These are phyloP conservation scores for Panellus pusillus DNA, from an alignment of 768 basidiomycete species.

Conservation along the genomic window DNA sequence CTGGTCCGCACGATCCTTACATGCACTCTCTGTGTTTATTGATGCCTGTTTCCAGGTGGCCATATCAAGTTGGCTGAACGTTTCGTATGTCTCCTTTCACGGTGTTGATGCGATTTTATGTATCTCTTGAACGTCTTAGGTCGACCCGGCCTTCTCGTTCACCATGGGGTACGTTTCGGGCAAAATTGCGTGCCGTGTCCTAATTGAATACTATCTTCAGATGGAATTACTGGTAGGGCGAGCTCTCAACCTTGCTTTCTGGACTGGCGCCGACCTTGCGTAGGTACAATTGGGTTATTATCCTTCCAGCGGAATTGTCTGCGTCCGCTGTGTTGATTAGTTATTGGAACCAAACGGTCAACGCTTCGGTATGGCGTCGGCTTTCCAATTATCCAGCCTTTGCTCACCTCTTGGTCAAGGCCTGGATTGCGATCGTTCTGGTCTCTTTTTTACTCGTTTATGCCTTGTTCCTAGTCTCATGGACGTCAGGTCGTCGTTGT, in stretches of 20 bases:
- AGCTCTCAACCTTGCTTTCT: constrained; percentile 32
- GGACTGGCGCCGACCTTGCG: not conserved
- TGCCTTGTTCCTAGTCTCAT: not conserved
- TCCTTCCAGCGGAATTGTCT: constrained; percentile 71
- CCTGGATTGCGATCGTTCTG: constrained; percentile 66
- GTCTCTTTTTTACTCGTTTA: not conserved
- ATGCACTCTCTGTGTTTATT: too few relatives aligned
- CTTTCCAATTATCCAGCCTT: not conserved
- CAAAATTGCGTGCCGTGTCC: too few relatives aligned
- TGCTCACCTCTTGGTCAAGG: not conserved
- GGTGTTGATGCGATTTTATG: not conserved
- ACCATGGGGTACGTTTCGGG: constrained; percentile 38
- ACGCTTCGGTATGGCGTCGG: constrained; percentile 48
- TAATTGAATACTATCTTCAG: constrained; percentile 26
- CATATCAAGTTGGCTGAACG: constrained; percentile 82
- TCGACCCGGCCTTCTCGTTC: constrained; percentile 71
- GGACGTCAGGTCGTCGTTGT: constrained; percentile 72
- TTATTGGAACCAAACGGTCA: constrained; percentile 60
- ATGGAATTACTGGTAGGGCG: constrained; percentile 61
- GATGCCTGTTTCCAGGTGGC: constrained; percentile 36
- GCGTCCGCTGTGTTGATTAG: constrained; percentile 77
- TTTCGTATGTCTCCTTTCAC: constrained; percentile 40
- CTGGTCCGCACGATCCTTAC: constrained; percentile 31
- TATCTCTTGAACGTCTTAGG: not conserved
- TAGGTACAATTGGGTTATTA: constrained; percentile 31